A percentile compares a stretch with the other conserved stretches of the same genome.
Evolutionary conservation across 2,329 filamentous ascomycete species (phyloP).

Genomic region (Magnaporthiopsis rhizophila): DNA sequence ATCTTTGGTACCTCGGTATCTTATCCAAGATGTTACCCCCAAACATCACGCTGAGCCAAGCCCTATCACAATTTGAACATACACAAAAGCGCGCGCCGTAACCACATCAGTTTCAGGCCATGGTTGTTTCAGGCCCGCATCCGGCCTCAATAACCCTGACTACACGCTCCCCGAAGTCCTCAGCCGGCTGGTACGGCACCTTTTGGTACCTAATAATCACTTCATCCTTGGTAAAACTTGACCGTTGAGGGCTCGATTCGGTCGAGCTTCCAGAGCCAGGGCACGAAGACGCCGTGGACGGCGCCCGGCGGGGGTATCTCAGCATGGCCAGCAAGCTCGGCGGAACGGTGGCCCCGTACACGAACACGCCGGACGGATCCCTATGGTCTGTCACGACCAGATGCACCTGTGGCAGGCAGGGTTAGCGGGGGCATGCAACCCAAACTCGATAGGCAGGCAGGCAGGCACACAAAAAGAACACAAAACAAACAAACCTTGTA

Average conservation of each 20-base stretch:
- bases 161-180: not conserved
- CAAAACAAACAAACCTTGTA: not conserved
- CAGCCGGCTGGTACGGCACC: not conserved
- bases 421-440: no score
- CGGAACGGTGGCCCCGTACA: not conserved
- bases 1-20: not conserved
- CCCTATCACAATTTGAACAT: no score
- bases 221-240: not conserved
- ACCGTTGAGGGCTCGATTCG: not conserved
- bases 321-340: not conserved
- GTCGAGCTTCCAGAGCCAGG: not conserved
- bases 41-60: not conserved
- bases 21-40: not conserved
- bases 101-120: not conserved
- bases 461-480: not conserved
- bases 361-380: not conserved
- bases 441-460: no score
- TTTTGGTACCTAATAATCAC: not conserved
- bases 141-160: not conserved
- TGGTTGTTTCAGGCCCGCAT: not conserved
- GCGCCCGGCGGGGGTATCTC: not conserved
- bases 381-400: not conserved
- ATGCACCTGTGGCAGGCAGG: not conserved
- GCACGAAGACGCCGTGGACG: not conserved
- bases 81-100: not conserved